Conservation (phyloP, 2,329 filamentous ascomycete genomes). For the Calonectria multiphialidica region DNA sequence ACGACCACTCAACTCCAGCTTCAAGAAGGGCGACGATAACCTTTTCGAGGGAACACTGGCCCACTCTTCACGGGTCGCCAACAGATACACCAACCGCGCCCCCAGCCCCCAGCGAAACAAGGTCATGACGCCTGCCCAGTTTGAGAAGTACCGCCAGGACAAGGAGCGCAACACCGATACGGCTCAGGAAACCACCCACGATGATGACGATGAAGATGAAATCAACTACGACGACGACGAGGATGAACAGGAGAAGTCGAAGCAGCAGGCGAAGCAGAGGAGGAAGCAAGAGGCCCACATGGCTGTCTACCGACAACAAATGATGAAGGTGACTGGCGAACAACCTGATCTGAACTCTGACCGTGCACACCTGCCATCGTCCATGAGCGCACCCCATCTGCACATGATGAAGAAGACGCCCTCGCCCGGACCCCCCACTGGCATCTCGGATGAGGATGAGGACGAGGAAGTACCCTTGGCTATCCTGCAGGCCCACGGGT, state of each 20-base stretch:
- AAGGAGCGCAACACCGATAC: conserved; percentile 69
- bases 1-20: conserved; percentile 43
- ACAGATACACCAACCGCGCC: conserved; percentile 50
- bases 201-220: conserved; percentile 74
- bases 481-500: conserved; percentile 89
- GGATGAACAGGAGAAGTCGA: conserved; percentile 82
- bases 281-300: conserved; percentile 92
- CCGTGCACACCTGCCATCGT: conserved; percentile 68
- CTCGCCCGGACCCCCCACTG: conserved; percentile 55
- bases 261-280: conserved; percentile 79
- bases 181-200: conserved; percentile 61
- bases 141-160: conserved; percentile 83
- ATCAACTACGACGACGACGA: conserved; percentile 79
- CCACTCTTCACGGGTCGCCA: conserved; percentile 51
- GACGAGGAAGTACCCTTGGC: conserved; percentile 91
- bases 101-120: conserved; percentile 69
- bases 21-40: conserved; percentile 65
- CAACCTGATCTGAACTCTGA: conserved; percentile 50
- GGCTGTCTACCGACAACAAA: conserved; percentile 90
- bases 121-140: conserved; percentile 91
- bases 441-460: conserved; percentile 83
- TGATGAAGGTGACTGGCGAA: conserved; percentile 96
- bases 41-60: conserved; percentile 64
- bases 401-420: conserved; percentile 51
- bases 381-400: conserved; percentile 74